Evolutionary conservation across 441 rosid species (phyloP), one percentile per base, ranked within the genome.

Genomic region (Gossypium trilobum): DNA sequence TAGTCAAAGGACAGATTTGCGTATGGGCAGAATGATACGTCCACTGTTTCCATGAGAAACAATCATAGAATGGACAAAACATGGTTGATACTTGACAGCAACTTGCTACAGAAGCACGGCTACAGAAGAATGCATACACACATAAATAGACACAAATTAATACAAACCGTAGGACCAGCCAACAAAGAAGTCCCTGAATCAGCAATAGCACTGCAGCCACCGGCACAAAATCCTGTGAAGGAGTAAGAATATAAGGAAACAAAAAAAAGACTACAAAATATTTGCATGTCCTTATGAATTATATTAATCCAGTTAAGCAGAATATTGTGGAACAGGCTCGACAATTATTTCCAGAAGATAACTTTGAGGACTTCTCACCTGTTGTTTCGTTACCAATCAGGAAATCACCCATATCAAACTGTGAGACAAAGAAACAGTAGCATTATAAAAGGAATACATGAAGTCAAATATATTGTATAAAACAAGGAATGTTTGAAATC

Each of bases 351-450:
- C 29, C 42, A 25, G 16, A 25, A 50, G 23, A 23, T 8, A 25
- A 68, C 25, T 68, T 68, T 9, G 25, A 27, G 42, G 25, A 67
- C 39, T 33, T 61, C 85, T 77, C 65, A 89, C 97, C 95, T 20
- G 93, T 89, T 54, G 93, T 76, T 84, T 82, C 72, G 58, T 89
- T 89, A 79, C 77, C 88, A 78, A 90, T 77, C 80, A 88, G 66
- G 76, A 91, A 91, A 80, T 91, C 92, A 2, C 93, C 95, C 95
- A 90, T 84, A 46, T 90, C 89, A 78, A 91, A 90, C 97, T 90
- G 84, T 16, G 69, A 71, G 73, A 14, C 33, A 17, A 79, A 68
- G 13, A 22, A 64, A 62, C 23, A 54, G 46, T 31, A 56, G 2
- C 19, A 39, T 80, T 6, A 77, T 48, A 57, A 25, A 27, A 20